phyloP scores from a whole-genome alignment of 2,329 filamentous ascomycete species.

The Phyllosticta capitalensis region DNA sequence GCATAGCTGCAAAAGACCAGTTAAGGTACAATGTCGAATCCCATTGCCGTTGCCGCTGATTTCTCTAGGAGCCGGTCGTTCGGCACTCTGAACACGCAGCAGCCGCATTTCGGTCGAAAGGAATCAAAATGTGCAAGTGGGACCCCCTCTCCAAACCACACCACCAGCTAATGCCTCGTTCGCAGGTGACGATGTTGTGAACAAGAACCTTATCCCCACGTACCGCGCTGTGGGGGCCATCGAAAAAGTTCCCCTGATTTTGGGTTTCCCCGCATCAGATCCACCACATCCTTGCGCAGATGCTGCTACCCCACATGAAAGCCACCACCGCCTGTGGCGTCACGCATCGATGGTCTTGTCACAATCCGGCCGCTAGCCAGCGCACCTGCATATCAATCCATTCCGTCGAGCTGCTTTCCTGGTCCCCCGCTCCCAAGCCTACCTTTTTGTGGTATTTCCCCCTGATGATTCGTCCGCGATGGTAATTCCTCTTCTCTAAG shows the following conservation, averaged over 20 bases:
- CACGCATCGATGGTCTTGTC: not conserved
- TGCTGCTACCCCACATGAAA: not conserved
- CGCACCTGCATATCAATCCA: not conserved
- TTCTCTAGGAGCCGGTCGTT: no score
- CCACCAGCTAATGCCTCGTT: not conserved
- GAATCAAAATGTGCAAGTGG: not conserved
- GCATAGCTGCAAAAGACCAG: no score
- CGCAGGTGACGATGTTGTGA: not conserved
- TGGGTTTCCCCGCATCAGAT: not conserved
- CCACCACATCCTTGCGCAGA: not conserved
- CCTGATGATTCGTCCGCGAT: not conserved
- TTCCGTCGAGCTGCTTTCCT: not conserved
- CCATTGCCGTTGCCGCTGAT: no score
- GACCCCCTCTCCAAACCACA: not conserved
- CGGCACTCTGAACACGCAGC: no score
- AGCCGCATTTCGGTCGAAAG: no score
- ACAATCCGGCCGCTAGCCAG: not conserved
- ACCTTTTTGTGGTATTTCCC: not conserved
- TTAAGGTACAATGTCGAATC: no score
- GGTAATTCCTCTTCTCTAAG: not conserved
- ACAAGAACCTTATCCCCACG: not conserved
- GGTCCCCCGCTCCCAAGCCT: not conserved
- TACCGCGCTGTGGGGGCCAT: not conserved
- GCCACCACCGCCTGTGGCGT: not conserved
- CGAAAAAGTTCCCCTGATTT: not conserved